A percentile compares a stretch with the other conserved stretches of the same genome.
These are phyloP conservation scores for Naematelia aurantialba DNA, from an alignment of 768 basidiomycete genomes.

Conservation along the genomic window DNA sequence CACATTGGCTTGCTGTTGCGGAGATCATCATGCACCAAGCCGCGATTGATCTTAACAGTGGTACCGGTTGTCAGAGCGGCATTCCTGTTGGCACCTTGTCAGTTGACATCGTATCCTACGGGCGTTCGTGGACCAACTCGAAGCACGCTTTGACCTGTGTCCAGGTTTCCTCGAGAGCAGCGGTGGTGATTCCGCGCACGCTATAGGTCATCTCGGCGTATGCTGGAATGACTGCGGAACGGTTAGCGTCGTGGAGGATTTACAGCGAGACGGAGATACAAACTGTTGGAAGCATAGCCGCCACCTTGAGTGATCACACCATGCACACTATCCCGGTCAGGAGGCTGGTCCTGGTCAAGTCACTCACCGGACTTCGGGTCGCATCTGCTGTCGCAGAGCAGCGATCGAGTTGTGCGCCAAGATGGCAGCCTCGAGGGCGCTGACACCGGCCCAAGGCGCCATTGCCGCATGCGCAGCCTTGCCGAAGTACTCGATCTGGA, in stretches of 20 bases:
- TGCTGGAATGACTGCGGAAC: constrained; percentile 64
- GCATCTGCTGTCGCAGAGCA: constrained; percentile 78
- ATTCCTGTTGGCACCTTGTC: constrained; percentile 12
- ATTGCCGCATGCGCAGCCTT: constrained; percentile 31
- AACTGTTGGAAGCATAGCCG: constrained; percentile 68
- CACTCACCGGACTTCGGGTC: constrained; percentile 64
- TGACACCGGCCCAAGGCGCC: constrained; percentile 29
- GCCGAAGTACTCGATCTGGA: constrained; percentile 26
- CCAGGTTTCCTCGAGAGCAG: constrained; percentile 60
- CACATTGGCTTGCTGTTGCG: constrained; percentile 37
- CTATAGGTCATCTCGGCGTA: constrained; percentile 69
- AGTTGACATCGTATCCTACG: neutral
- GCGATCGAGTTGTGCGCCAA: constrained; percentile 75
- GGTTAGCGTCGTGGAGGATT: constrained; percentile 1
- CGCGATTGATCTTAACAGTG: constrained; percentile 53
- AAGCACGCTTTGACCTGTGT: constrained; percentile 69
- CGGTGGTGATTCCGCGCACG: constrained; percentile 66
- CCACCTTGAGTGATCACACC: constrained; percentile 66
- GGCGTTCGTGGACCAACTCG: constrained; percentile 54
- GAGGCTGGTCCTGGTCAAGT: neutral
- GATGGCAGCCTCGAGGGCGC: constrained; percentile 68
- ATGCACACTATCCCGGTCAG: constrained; percentile 55
- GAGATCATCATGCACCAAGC: constrained; percentile 57
- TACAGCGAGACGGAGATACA: constrained; percentile 17
- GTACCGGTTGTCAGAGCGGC: constrained; percentile 60